Base-by-base conservation (phyloP, 495 filamentous ascomycete species). In the Lophiotrema nucula region DNA sequence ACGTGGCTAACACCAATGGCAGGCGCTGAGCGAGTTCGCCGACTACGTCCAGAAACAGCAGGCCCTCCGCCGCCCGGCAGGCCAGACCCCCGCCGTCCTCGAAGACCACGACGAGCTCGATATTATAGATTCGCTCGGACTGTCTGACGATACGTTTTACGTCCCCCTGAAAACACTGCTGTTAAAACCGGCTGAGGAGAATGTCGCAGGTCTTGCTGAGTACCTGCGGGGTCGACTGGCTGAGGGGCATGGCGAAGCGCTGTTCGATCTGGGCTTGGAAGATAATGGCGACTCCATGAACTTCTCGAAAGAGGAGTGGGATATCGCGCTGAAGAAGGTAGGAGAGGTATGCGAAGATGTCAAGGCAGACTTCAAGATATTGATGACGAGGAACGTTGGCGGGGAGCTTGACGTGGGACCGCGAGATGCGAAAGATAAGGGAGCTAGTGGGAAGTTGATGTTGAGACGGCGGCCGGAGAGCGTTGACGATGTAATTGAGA, bases 21-120 rank as follows among this genome's bases (percentile, higher is more conserved):
- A 93, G 89, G 93, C 93, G 18, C 79, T 98, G 56, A 92, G 88
- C 78, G 93, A 97, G 63, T 98, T 98, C 68, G 90, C 95, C 70
- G 93, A 97, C 71, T 97, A 96, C 64, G 95, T 96, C 55, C 91
- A 97, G 71, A 86, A 92, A 73, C 90, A 98, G 70, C 92, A 97
- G 71, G 80, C 82, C 3, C 69, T 85, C 62, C 75, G 83, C 21
- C 72, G 66, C 38, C 60, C 68, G 76, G 81, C 70, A 72, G 81
- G 35, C 16, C 23, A 51, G 25, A 25, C 54, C 46, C 16, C 35
- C 65, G 62, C 72, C 64, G 27, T 26, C 22, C 43, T 60, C 48
- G 85, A 92, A 67, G 89, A 96, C 46, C 92, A 95, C 72, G 83
- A 81, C 38, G 93, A 98, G 69, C 83, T 97, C 48, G 90, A 92